Conservation (phyloP, 2,329 filamentous ascomycete species). For the Catunica adiposa region DNA sequence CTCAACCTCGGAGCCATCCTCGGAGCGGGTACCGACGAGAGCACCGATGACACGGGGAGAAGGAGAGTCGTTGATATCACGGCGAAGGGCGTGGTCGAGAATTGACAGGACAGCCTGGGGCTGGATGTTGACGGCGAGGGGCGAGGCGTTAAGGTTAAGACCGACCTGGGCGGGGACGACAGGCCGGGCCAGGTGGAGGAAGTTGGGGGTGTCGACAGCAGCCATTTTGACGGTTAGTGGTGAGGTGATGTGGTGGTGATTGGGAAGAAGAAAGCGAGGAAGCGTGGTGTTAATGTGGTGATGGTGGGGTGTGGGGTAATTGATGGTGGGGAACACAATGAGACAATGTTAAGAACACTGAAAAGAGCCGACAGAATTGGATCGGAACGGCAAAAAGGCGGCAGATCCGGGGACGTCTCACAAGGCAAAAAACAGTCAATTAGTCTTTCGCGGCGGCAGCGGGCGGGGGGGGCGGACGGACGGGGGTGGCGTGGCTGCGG, state of each 20-base stretch:
- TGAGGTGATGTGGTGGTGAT: not conserved
- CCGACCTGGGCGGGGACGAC: constrained; percentile 67
- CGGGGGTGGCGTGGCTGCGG: constrained; percentile 8
- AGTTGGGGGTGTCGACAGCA: constrained; percentile 53
- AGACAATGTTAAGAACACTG: not conserved
- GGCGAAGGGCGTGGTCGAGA: constrained; percentile 85
- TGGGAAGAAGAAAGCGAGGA: not conserved
- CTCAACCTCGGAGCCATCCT: constrained; percentile 93
- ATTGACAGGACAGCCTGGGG: constrained; percentile 70
- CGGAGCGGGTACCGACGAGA: constrained; percentile 77
- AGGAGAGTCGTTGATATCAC: constrained; percentile 58
- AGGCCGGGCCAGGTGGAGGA: constrained; percentile 87
- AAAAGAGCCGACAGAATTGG: not conserved
- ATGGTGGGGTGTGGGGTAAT: not conserved
- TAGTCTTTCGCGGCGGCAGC: not conserved
- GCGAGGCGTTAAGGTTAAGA: constrained; percentile 71
- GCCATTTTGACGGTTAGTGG: constrained; percentile 52
- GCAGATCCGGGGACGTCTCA: not conserved
- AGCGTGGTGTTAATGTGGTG: not conserved
- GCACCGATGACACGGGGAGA: constrained; percentile 95
- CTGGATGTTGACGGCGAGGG: constrained; percentile 86
- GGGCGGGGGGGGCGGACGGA: not conserved
- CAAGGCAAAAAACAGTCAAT: not conserved
- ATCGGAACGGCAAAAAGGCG: not conserved
- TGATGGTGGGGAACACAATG: not conserved